Evolutionary conservation across 768 basidiomycete genomes (phyloP), one percentile per base, ranked within the genome.

Genomic region (Royoungia palumana): DNA sequence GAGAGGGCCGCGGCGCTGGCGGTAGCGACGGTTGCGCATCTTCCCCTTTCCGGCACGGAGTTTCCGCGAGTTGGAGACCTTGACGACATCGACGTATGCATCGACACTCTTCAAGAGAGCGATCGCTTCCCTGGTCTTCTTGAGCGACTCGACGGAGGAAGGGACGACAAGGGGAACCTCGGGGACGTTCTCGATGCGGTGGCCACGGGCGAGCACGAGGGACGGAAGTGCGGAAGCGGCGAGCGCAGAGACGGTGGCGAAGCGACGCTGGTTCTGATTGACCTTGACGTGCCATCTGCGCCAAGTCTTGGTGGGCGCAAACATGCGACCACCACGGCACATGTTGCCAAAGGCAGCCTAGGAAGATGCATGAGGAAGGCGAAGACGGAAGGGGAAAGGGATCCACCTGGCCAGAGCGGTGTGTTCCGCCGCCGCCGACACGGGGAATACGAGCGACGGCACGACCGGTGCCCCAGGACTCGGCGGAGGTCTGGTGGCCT

Each of bases 311-410:
- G 95, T 98, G 16, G 96, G 96, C 24, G 95, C 95, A 74, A 99
- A 98, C 96, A 99, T 98, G 69, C 96, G 93, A 78, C 96, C 96
- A 68, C 96, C 95, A 73, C 96, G 90, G 81, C 95, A 98, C 96
- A 99, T 98, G 88, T 98, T 98, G 67, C 96, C 96, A 76, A 98
- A 98, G 27, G 96, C 96, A 70, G 92, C 96, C 87, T 95, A 47
- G 21, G 30, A 14, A 20, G 12, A 40, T 32, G 50, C 35, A 62
- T 40, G 44, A 12, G 46, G 44, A 34, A 36, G 24, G 5, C 25
- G 35, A 32, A 19, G 3, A 17, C 10, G 35, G 21, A 35, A 8
- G 27, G 8, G 9, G 17, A 5, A 24, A 17, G 7, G 20, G 19
- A 28, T 2, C 44, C 56, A 88, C 88, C 82, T 94, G 95, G 53